Conservation (phyloP, 2,329 filamentous ascomycete genomes). For the Penicillium thymicola region DNA sequence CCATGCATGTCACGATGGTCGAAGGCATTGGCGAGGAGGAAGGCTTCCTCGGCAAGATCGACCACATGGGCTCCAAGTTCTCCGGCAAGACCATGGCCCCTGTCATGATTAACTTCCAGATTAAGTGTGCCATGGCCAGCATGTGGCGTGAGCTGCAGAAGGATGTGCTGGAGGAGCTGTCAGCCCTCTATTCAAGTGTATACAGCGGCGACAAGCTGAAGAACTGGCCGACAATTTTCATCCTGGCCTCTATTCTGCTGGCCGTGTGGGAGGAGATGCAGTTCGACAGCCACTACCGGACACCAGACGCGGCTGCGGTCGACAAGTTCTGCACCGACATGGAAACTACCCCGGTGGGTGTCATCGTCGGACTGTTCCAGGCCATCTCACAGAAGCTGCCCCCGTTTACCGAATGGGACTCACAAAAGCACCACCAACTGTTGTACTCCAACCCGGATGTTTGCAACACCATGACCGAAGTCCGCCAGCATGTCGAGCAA, state of each 20-base stretch:
- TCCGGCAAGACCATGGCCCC: constrained; percentile 87
- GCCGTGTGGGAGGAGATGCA: constrained; percentile 99
- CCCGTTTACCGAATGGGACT: constrained; percentile 91
- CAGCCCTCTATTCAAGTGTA: constrained; percentile 89
- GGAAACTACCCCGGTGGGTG: constrained; percentile 92
- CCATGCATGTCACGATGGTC: constrained; percentile 89
- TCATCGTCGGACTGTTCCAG: constrained; percentile 94
- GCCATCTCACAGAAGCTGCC: constrained; percentile 97
- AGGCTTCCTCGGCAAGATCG: constrained; percentile 73
- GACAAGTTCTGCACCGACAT: constrained; percentile 96
- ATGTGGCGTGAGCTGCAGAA: constrained; percentile 98
- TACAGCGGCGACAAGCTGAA: constrained; percentile 97
- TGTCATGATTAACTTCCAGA: constrained; percentile 99
- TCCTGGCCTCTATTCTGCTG: constrained; percentile 87
- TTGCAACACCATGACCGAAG: constrained; percentile 94
- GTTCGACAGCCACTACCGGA: constrained; percentile 95
- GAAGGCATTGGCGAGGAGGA: constrained; percentile 83
- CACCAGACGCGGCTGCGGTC: constrained; percentile 77
- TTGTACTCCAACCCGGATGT: constrained; percentile 88
- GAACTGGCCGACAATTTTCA: constrained; percentile 99
- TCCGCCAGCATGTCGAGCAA: constrained; percentile 85
- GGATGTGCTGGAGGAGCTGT: constrained; percentile 92
- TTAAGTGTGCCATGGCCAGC: constrained; percentile 93
- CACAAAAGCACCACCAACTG: constrained; percentile 81
- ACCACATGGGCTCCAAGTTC: constrained; percentile 82